These are phyloP conservation scores for Aschersonia sp. DNA, from an alignment of 2,329 filamentous ascomycete genomes.

Conservation along the genomic window DNA sequence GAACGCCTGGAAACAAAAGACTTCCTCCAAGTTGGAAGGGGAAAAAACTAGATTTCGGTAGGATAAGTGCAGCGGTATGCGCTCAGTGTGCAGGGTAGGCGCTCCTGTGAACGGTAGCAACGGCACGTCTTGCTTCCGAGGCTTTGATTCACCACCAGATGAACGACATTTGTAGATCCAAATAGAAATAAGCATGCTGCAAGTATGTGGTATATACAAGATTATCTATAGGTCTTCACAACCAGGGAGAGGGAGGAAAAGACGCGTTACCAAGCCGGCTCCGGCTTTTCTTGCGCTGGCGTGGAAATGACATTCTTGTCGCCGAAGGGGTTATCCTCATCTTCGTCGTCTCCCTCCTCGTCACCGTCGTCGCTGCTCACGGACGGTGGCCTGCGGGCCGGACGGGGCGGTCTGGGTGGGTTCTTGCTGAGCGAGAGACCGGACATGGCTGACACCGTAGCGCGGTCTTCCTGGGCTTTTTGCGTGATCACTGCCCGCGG, in stretches of 20 bases:
- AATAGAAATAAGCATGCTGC: background rate
- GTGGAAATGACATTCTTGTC: slow-evolving; percentile 56
- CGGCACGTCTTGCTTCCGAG: background rate
- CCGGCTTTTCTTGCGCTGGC: slow-evolving; percentile 13
- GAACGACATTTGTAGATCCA: background rate
- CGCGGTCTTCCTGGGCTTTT: slow-evolving; percentile 31
- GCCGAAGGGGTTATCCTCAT: slow-evolving; percentile 77
- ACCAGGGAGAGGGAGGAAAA: background rate
- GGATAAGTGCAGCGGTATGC: no score
- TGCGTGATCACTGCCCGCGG: slow-evolving; percentile 31
- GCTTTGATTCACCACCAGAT: background rate
- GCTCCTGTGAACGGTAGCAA: background rate
- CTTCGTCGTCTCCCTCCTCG: slow-evolving; percentile 50
- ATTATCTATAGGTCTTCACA: background rate
- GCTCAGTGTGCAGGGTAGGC: no score
- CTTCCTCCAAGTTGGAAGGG: no score
- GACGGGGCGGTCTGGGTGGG: slow-evolving; percentile 24
- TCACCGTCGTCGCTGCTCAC: slow-evolving; percentile 8
- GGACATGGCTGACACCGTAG: slow-evolving; percentile 20
- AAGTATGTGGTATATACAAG: background rate
- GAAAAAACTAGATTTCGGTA: no score
- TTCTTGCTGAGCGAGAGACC: slow-evolving; percentile 25
- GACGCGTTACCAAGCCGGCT: slow-evolving; percentile 15
- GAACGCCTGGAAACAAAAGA: no score
- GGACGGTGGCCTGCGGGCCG: background rate